phyloP scores from a whole-genome alignment of 352 stramenopile genomes.

The Phytophthora nicotianae region DNA sequence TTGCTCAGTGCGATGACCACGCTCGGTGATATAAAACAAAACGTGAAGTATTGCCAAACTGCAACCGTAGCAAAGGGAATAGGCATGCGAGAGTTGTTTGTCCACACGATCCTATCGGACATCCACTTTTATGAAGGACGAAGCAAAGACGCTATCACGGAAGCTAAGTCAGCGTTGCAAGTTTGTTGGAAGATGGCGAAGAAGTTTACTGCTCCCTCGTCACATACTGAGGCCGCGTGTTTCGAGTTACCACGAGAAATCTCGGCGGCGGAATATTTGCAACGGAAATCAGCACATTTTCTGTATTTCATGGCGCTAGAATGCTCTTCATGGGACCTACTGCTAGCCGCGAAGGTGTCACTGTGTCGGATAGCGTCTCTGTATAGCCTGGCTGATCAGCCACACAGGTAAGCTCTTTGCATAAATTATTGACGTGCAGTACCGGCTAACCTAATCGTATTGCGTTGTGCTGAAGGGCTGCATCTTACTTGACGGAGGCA shows the following conservation, averaged over 20 bases:
- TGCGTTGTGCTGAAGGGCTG: constrained; percentile 35
- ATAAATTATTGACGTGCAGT: no score
- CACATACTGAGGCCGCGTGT: constrained; percentile 12
- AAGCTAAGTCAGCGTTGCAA: constrained; percentile 63
- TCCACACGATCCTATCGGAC: constrained; percentile 58
- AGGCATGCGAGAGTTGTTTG: constrained; percentile 57
- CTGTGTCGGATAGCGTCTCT: constrained; percentile 67
- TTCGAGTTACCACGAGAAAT: constrained; percentile 57
- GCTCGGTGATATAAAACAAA: constrained; percentile 21
- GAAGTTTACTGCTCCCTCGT: constrained; percentile 37
- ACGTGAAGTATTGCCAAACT: constrained; percentile 8
- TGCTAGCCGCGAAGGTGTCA: constrained; percentile 58
- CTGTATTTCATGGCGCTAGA: constrained; percentile 70
- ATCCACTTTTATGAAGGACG: constrained; percentile 58
- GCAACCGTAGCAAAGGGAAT: constrained; percentile 37
- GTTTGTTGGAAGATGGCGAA: constrained; percentile 74
- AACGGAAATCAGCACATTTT: constrained; percentile 29
- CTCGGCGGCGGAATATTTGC: constrained; percentile 10
- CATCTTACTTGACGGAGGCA: constrained; percentile 62
- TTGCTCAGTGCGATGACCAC: constrained; percentile 28
- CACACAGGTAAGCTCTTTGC: constrained; percentile 44
- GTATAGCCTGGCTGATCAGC: constrained; percentile 56
- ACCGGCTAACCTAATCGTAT: constrained; percentile 2
- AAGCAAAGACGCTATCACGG: constrained; percentile 44
- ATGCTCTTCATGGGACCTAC: constrained; percentile 74